Evolutionary conservation across 352 stramenopile species (phyloP), one percentile per base, ranked within the genome.

Genomic region (Lagenidium sp.): DNA sequence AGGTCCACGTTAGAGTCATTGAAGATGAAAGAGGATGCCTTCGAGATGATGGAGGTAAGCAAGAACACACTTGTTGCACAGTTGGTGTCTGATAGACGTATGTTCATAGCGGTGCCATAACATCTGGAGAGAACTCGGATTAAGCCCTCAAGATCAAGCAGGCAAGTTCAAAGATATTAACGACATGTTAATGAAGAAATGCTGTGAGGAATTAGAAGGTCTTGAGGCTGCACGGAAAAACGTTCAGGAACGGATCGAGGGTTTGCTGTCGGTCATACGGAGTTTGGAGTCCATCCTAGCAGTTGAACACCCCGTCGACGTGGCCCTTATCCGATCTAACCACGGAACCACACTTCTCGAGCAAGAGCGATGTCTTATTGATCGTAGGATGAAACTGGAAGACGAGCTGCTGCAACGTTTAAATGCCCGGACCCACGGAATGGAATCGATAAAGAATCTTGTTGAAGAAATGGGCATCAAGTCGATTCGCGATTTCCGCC

Each of bases 111-210:
- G 57, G 41, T 89, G 74, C 26, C 71, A 87, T 64, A 51, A 84
- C 21, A 76, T 86, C 25, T 84, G 73, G 70, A 51, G 59, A 32
- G 73, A 86, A 22, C 47, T 86, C 4, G 73, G 73, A 0, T 18
- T 83, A 13, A 64, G 68, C 32, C 57, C 63, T 36, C 59, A 76
- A 39, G 64, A 81, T 20, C 66, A 79, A 25, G 58, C 52, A 1
- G 65, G 26, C 22, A 82, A 81, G 26, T 79, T 84, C 36, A 64
- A 74, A 35, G 63, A 84, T 19, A 81, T 86, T 28, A 82, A 83
- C 22, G 57, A 52, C 6, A 25, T 82, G 2, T 37, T 84, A 41
- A 12, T 82, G n/a, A 63, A 62, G 26, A 81, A 74, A 31, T 82
- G 66, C 34, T 66, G 64, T 8, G 61, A 86, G 49, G 74, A 84